Evolutionary conservation across 331 rosid genomes (phyloP), one percentile per base, ranked within the genome.

Genomic region (Prunus yedoensis): DNA sequence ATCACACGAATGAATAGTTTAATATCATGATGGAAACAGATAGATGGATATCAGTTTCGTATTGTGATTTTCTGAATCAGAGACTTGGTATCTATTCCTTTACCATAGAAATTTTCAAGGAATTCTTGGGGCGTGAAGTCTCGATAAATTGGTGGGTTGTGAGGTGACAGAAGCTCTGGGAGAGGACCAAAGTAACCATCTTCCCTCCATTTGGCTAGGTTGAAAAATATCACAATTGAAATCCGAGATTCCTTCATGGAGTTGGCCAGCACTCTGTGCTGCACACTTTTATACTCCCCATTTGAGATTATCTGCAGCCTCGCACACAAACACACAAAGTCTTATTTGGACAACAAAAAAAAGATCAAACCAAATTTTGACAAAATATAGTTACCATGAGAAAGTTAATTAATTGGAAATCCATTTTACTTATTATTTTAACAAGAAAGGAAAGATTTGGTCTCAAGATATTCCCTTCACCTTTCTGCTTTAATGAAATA

Each of bases 221-320:
- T 80, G 45, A 75, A 83, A 68, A 86, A 75, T 0, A 72, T 59
- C 61, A 75, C 78, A 3, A 75, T 2, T 1, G 86, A 83, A 15
- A 83, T 86, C 32, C 85, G 66, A 38, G 79, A 6, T 69, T 81
- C 83, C 27, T 81, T 78, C 8, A 51, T 32, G 0, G 82, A 23
- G 80, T 83, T 86, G 7, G 89, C 85, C 76, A 83, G 2, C 30
- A 80, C 73, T 4, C 71, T 41, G 17, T 80, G 80, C 20, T 80
- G 41, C 16, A 74, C 72, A 14, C 76, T 75, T 20, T 30, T 61
- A 25, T 74, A 74, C 45, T 70, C 80, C 2, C 80, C 80, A 15
- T 80, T 74, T 10, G 76, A 67, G 35, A 67, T 38, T 53, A 74
- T 47, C 83, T 74, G 80, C 13, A 58, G n/a, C 50, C 47, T 62